phyloP scores from a whole-genome alignment of 495 filamentous ascomycete species.

The Trichocladium antarcticum region DNA sequence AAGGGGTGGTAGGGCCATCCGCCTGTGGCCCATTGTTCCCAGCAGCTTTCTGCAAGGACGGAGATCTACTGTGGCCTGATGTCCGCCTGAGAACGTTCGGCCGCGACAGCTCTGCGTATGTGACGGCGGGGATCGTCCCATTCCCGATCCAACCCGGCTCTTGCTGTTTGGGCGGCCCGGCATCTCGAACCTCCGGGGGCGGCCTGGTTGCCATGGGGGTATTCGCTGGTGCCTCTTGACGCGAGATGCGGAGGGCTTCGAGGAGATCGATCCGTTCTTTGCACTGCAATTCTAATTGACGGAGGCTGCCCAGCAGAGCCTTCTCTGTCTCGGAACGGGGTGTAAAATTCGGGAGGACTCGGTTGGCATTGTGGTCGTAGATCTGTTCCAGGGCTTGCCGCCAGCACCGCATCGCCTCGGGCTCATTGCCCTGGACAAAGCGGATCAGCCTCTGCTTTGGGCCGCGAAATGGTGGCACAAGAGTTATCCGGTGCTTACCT shows the following conservation, averaged over 20 bases:
- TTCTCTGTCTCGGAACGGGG: slow-evolving; percentile 79
- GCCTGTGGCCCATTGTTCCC: slow-evolving; percentile 12
- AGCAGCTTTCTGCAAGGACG: slow-evolving; percentile 38
- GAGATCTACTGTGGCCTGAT: slow-evolving; percentile 37
- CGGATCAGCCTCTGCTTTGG: slow-evolving; percentile 4
- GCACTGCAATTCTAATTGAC: slow-evolving; percentile 78
- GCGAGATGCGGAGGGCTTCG: slow-evolving; percentile 66
- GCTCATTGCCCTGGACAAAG: slow-evolving; percentile 69
- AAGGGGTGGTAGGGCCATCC: slow-evolving; percentile 21
- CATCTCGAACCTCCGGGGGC: slow-evolving; percentile 20
- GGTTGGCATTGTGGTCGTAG: slow-evolving; percentile 73
- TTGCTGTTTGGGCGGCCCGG: slow-evolving; percentile 18
- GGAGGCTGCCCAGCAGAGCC: slow-evolving; percentile 67
- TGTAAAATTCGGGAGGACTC: slow-evolving; percentile 53
- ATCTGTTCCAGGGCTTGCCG: slow-evolving; percentile 83
- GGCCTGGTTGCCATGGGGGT: slow-evolving; percentile 11
- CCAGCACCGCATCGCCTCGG: slow-evolving; percentile 88
- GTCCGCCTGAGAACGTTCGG: slow-evolving; percentile 55
- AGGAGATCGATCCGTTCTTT: slow-evolving; percentile 87
- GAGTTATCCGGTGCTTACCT: slow-evolving; percentile 42
- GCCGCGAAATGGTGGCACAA: neutral
- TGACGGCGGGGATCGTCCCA: slow-evolving; percentile 68
- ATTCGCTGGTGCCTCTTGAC: slow-evolving; percentile 44
- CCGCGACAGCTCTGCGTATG: slow-evolving; percentile 64
- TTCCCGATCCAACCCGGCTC: slow-evolving; percentile 58